Conservation (phyloP, 441 rosid genomes). For the Gossypium gossypioides region DNA sequence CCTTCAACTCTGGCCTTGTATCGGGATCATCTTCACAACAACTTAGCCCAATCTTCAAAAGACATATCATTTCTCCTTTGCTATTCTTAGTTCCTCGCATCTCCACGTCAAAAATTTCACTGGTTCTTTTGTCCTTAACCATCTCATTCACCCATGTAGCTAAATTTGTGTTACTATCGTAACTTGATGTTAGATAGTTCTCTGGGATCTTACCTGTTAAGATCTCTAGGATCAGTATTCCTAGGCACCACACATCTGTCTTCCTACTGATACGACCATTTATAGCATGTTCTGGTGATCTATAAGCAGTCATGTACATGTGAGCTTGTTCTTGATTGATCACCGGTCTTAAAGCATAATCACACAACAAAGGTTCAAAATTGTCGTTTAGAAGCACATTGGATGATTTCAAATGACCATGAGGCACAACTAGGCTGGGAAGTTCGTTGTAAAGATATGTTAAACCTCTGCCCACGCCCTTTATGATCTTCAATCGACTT, state of each 20-base stretch:
- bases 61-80: conserved; percentile 57
- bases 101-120: conserved; percentile 69
- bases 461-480: conserved; percentile 70
- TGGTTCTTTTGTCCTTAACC: conserved; percentile 43
- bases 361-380: conserved; percentile 57
- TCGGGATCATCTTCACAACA: conserved; percentile 73
- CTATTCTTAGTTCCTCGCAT: conserved; percentile 50
- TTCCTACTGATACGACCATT: conserved; percentile 41
- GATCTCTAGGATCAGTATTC: conserved; percentile 66
- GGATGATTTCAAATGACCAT: conserved; percentile 91
- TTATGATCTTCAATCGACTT: conserved; percentile 54
- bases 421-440: conserved; percentile 52
- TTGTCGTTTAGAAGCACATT: conserved; percentile 61
- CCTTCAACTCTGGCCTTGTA: conserved; percentile 43
- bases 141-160: conserved; percentile 60
- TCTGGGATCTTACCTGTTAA: conserved; percentile 67
- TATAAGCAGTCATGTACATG: conserved; percentile 61
- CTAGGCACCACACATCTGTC: conserved; percentile 79
- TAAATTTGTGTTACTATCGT: conserved; percentile 37
- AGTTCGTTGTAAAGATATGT: conserved; percentile 62
- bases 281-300: conserved; percentile 61
- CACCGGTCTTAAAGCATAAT: conserved; percentile 64
- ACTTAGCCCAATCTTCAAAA: conserved; percentile 72
- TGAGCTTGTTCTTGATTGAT: conserved; percentile 65
- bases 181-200: conserved; percentile 51